These are phyloP conservation scores for Pogostemon cablin DNA, from an alignment of 257 asterid genomes.

Conservation along the genomic window DNA sequence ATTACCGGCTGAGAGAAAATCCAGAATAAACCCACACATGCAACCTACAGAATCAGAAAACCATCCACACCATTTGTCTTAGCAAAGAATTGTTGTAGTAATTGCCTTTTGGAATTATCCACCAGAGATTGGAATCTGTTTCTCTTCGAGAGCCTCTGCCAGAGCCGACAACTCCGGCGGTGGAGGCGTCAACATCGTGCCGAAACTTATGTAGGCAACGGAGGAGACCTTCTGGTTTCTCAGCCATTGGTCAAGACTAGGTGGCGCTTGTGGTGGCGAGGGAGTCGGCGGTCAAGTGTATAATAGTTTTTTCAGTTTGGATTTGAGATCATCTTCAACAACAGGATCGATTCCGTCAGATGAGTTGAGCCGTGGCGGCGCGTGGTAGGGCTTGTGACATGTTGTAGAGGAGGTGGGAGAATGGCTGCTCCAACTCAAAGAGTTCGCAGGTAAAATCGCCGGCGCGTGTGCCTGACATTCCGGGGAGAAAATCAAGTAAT, in stretches of 20 bases:
- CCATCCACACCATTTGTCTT: conserved; percentile 44
- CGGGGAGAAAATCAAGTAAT: conserved; percentile 53
- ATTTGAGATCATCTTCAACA: conserved; percentile 41
- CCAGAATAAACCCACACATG: no score
- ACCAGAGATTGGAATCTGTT: conserved; percentile 59
- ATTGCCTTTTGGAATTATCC: conserved; percentile 30
- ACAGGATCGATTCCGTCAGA: conserved; percentile 53
- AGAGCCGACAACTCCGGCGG: conserved; percentile 53
- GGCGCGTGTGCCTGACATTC: conserved; percentile 49
- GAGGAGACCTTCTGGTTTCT: conserved; percentile 39
- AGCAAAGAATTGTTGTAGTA: conserved; percentile 46
- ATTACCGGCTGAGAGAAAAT: no score
- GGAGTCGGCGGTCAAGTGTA: conserved; percentile 48
- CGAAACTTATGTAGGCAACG: conserved; percentile 58
- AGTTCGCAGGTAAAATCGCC: conserved; percentile 49
- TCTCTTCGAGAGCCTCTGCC: conserved; percentile 59
- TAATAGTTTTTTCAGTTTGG: conserved; percentile 40
- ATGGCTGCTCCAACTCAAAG: conserved; percentile 39
- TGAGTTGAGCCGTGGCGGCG: conserved; percentile 55
- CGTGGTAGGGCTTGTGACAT: conserved; percentile 51
- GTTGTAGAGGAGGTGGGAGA: conserved; percentile 45
- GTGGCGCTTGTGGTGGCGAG: conserved; percentile 6
- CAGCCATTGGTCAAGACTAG: conserved; percentile 43
- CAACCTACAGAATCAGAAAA: no score
- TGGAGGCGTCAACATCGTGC: conserved; percentile 51